Base-by-base conservation (phyloP, 2,329 filamentous ascomycete genomes). In the Neonectria hederae region DNA sequence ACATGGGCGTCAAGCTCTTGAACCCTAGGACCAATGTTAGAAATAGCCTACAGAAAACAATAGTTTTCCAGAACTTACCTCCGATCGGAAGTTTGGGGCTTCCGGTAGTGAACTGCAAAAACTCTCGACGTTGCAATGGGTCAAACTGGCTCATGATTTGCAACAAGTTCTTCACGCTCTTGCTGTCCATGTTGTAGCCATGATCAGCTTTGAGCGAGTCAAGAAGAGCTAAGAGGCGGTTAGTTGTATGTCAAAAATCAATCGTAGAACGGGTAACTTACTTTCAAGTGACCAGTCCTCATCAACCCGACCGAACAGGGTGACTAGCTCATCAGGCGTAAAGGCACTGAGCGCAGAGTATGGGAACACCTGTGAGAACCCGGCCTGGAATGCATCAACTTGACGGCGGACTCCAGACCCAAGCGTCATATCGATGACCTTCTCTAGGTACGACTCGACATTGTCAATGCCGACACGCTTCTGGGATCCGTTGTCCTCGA, bases 161-260 rank as follows among this genome's bases (percentile, higher is more conserved):
- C 19, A 99, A 85, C 69, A 99, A 79, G 74, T 99, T 98, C 74
- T 91, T 93, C 52, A 99, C 94, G 75, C 92, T 97, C 82, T 91
- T 92, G 84, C 95, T 98, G 77, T 99, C 96, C 88, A 99, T 96
- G 73, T 98, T 99, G 83, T 93, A 99, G 9, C 96, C 96, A 76
- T 99, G 96, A 73, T 99, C 96, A 28, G 96, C 96, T 82, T 99
- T 99, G 82, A 99, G 95, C 0, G 95, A 97, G 76, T 99, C 96
- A 88, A 97, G 97, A 43, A 99, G 88, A 64, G 96, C 93, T 96
- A 42, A 65, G 46, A 51, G 65, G 28, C 13, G 17, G 63, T 73
- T 53, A 73, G 66, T 52, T 40, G 4, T 19, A 19, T 43, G 21
- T 60, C 56, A 65, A 43, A 10, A 28, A n/a, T 26, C 2, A 24